Evolutionary conservation across 2,329 filamentous ascomycete species (phyloP), one percentile per base, ranked within the genome.

Genomic region (Gnomoniopsis smithogilvyi): DNA sequence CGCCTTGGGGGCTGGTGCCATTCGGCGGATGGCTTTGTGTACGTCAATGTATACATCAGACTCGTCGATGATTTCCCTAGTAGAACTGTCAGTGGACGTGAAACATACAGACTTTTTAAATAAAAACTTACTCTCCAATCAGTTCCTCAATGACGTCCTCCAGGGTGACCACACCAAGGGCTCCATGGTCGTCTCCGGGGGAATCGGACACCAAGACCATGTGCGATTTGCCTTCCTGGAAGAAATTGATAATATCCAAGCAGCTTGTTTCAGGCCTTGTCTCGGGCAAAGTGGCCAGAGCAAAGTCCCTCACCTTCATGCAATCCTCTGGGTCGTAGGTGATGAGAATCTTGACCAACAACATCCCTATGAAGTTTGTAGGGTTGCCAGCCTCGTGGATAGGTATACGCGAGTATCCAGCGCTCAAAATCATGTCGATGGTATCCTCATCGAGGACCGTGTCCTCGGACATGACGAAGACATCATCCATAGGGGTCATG

Each of bases 91-190:
- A 63, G 51, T 38, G 14, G 15, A 46, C 33, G 34, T 51, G 22
- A 26, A 36, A 26, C 15, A 54, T 15, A 19, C 51, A 57, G 34
- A 48, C 38, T 34, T 51, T n/a, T 12, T 17, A 41, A n/a, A 36
- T 22, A 15, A 47, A 3, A 48, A 86, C 90, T 74, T 79, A 94
- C 89, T 99, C 95, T 78, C 95, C 95, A 73, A 99, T 99, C 30
- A 99, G 79, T 74, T 99, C 95, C 73, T 99, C 95, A 69, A 99
- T 99, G 3, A 99, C 95, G 73, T 99, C 95, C 72, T 99, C 95
- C 2, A 99, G 78, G 0, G 95, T 99, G 17, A 99, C 92, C 3
- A 99, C 95, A 58, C 95, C 95, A 14, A 96, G 79, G 6, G 93
- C 92, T 49, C 95, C 95, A 67, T 90, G 87, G 68, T 96, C 88